These are phyloP conservation scores for Botrytis pseudocinerea DNA, from an alignment of 2,329 filamentous ascomycete genomes.

Conservation along the genomic window DNA sequence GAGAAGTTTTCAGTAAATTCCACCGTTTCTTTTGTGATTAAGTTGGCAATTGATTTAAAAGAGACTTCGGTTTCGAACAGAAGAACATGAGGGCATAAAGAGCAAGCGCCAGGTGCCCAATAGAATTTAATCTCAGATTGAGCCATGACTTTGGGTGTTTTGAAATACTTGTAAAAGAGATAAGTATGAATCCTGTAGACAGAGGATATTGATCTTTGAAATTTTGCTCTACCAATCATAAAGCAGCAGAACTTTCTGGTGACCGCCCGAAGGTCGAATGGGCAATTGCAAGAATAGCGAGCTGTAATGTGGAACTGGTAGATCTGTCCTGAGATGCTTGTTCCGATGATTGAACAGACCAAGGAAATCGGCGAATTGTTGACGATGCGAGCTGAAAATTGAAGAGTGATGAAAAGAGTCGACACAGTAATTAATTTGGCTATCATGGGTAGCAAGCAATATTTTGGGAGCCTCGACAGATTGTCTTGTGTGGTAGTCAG, in stretches of 20 bases:
- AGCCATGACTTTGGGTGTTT: background rate
- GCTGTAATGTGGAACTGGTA: background rate
- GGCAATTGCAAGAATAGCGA: background rate
- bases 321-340: background rate
- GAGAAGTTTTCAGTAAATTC: slow-evolving; percentile 25
- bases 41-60: slow-evolving; percentile 30
- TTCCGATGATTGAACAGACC: background rate
- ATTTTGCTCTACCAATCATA: background rate
- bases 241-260: background rate
- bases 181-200: background rate
- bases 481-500: background rate
- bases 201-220: background rate
- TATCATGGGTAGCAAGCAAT: background rate
- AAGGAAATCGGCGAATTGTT: background rate
- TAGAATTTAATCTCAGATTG: slow-evolving; percentile 35
- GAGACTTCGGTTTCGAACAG: slow-evolving; percentile 36
- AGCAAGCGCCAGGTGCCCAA: slow-evolving; percentile 39
- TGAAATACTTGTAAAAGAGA: background rate
- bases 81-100: slow-evolving; percentile 41
- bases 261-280: background rate
- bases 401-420: background rate
- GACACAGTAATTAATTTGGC: background rate
- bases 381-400: background rate
- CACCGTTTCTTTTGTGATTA: slow-evolving; percentile 15
- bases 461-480: background rate